Percentiles rank a stretch among this genome's conserved stretches.
phyloP scores from a whole-genome alignment of 805 yeast species.

The Millerago galiae region DNA sequence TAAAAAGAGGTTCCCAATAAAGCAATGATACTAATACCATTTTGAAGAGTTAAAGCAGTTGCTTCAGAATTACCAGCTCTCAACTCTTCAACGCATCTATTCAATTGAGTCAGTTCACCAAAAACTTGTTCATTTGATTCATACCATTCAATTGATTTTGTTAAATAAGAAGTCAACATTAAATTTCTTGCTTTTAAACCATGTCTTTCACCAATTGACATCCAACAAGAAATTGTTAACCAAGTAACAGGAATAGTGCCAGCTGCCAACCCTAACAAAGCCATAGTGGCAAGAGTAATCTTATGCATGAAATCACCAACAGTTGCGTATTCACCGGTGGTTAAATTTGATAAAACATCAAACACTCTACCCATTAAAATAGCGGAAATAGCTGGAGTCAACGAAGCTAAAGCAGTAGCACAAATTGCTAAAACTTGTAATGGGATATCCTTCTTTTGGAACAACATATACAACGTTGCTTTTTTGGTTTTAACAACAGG shows the following conservation, averaged over 20 bases:
- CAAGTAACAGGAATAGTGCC: slow-evolving; percentile 41
- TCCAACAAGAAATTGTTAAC: slow-evolving; percentile 56
- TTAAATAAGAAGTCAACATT: slow-evolving; percentile 40
- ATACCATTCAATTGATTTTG: slow-evolving; percentile 52
- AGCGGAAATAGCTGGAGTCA: slow-evolving; percentile 55
- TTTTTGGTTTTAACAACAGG: slow-evolving; percentile 9
- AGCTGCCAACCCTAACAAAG: slow-evolving; percentile 40
- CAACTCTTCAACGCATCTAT: slow-evolving; percentile 69
- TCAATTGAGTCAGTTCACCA: slow-evolving; percentile 61
- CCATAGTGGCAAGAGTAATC: slow-evolving; percentile 34
- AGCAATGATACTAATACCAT: slow-evolving; percentile 45
- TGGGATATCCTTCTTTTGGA: slow-evolving; percentile 18
- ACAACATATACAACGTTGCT: slow-evolving; percentile 19
- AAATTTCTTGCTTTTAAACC: slow-evolving; percentile 47
- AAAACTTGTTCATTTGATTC: slow-evolving; percentile 48
- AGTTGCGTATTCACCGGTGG: slow-evolving; percentile 27
- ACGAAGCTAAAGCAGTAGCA: slow-evolving; percentile 44
- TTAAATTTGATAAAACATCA: slow-evolving; percentile 30
- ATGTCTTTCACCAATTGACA: slow-evolving; percentile 65
- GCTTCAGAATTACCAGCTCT: slow-evolving; percentile 65
- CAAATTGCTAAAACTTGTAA: slow-evolving; percentile 25
- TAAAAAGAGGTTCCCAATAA: slow-evolving; percentile 59
- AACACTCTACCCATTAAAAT: slow-evolving; percentile 65
- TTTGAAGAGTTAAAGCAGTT: slow-evolving; percentile 49
- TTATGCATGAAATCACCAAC: slow-evolving; percentile 29